phyloP scores from a whole-genome alignment of 2,329 filamentous ascomycete species.

The Lizonia empirigonia region DNA sequence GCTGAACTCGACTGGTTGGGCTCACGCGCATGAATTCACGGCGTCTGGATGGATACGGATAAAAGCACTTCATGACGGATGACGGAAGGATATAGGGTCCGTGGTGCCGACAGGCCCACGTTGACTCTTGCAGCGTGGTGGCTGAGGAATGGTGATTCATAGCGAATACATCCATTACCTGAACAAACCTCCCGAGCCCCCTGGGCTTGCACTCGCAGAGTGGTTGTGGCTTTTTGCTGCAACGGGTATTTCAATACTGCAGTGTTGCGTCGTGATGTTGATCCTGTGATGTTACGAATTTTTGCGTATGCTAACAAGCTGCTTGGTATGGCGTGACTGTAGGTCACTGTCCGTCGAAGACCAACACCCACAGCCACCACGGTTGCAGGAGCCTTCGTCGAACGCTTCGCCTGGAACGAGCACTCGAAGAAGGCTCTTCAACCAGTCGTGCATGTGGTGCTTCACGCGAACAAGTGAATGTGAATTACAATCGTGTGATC shows the following conservation, averaged over 20 bases:
- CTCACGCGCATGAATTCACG: conserved; percentile 30
- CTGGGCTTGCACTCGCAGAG: conserved; percentile 6
- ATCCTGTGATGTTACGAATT: not conserved
- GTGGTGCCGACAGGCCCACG: conserved; percentile 30
- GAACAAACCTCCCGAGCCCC: conserved; percentile 52
- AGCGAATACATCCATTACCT: conserved; percentile 56
- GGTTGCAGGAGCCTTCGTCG: no score
- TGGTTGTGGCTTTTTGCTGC: not conserved
- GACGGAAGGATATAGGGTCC: conserved; percentile 34
- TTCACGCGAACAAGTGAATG: no score
- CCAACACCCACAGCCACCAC: not conserved
- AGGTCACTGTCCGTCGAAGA: not conserved
- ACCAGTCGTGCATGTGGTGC: no score
- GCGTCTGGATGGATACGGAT: conserved; percentile 35
- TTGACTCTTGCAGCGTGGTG: conserved; percentile 56
- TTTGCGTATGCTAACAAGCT: no score
- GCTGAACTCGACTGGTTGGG: conserved; percentile 9
- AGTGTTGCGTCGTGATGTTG: conserved; percentile 6
- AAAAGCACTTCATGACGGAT: conserved; percentile 30
- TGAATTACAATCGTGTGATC: no score
- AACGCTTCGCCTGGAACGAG: not conserved
- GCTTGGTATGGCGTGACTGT: no score
- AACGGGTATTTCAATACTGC: not conserved
- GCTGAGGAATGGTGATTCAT: conserved; percentile 57
- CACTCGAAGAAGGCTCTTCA: conserved; percentile 1